A percentile compares a stretch with the other conserved stretches of the same genome.
phyloP scores from a whole-genome alignment of 306 rosid genomes.

The Fragaria vesca region DNA sequence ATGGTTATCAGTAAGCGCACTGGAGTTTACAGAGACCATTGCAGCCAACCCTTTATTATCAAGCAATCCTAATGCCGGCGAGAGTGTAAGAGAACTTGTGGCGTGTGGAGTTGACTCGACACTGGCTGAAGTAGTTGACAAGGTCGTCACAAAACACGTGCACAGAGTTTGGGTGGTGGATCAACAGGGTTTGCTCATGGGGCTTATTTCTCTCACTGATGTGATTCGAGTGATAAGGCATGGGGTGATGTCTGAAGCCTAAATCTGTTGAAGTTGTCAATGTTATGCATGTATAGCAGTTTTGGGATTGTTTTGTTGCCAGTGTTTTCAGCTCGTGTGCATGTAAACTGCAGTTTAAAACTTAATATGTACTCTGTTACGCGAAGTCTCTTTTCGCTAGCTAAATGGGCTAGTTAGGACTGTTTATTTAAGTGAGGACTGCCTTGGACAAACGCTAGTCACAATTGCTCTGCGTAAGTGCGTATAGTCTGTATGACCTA shows the following conservation, averaged over 20 bases:
- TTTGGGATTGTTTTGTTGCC: not conserved
- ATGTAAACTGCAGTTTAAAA: not conserved
- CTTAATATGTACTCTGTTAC: no score
- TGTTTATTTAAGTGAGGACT: no score
- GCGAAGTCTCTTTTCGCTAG: no score
- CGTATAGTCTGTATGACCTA: no score
- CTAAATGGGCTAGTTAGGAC: no score
- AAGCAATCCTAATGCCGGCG: constrained; percentile 15
- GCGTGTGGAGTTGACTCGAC: constrained; percentile 49
- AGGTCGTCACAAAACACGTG: constrained; percentile 61
- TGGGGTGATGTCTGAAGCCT: constrained; percentile 29
- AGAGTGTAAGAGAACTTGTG: constrained; percentile 48
- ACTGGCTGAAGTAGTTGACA: constrained; percentile 49
- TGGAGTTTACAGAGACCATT: constrained; percentile 51
- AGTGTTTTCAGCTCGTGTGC: not conserved
- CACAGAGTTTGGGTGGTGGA: constrained; percentile 89
- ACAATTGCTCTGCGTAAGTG: no score
- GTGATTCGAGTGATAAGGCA: constrained; percentile 60
- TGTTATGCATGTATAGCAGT: not conserved
- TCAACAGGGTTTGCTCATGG: constrained; percentile 59
- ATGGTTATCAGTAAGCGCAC: constrained; percentile 67
- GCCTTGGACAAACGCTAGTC: no score
- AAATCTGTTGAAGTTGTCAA: not conserved
- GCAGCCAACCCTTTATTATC: constrained; percentile 37
- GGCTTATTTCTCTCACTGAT: constrained; percentile 72